phyloP scores from a whole-genome alignment of 2,329 filamentous ascomycete genomes.

The Tolypocladium amazonense region DNA sequence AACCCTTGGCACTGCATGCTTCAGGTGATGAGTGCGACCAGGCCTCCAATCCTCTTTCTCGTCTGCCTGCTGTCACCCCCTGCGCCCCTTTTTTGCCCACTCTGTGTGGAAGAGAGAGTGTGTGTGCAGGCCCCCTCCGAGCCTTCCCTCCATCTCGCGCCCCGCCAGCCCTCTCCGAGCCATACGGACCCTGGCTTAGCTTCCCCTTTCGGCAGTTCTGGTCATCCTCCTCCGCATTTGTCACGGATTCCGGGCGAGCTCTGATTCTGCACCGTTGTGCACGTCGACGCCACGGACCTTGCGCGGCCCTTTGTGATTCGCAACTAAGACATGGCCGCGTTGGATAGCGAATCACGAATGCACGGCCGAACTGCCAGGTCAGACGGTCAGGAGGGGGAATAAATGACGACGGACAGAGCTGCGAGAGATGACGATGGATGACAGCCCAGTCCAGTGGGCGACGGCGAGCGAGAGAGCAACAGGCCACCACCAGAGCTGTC shows the following conservation, averaged over 20 bases:
- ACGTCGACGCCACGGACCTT: conserved; percentile 1
- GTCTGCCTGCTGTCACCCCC: neutral
- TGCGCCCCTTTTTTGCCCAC: neutral
- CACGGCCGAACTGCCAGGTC: neutral
- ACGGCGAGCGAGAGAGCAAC: neutral
- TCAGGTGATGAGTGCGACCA: neutral
- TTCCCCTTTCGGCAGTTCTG: conserved; percentile 8
- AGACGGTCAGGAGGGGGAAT: neutral
- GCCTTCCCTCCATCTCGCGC: neutral
- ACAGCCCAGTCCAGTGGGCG: neutral
- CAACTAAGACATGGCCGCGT: conserved; percentile 3
- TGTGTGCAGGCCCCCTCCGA: neutral
- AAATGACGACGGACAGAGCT: neutral
- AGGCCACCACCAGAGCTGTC: neutral
- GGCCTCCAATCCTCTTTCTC: neutral
- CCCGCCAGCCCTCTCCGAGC: neutral
- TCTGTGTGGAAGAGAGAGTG: neutral
- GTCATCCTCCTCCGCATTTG: conserved; percentile 5
- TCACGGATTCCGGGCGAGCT: neutral
- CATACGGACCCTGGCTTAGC: conserved; percentile 2
- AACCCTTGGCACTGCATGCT: conserved; percentile 1
- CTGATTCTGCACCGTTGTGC: conserved; percentile 6
- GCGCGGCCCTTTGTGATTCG: neutral
- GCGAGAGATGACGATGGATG: neutral
- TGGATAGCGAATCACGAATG: conserved; percentile 1